phyloP scores from a whole-genome alignment of 2,329 filamentous ascomycete species.

The Botrytis elliptica region DNA sequence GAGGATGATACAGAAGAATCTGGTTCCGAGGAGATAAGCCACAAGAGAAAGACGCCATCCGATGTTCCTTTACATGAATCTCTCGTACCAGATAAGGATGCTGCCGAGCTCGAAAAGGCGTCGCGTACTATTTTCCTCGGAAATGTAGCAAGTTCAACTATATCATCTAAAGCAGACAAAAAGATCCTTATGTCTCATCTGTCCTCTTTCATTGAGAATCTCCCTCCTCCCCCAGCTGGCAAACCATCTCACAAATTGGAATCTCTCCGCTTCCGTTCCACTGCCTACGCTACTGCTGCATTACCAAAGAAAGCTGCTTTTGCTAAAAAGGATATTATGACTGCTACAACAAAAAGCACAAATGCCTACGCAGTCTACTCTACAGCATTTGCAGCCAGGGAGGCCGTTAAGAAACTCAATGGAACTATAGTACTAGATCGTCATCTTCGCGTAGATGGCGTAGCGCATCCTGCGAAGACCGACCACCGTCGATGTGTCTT shows the following conservation, averaged over 20 bases:
- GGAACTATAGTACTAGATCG: constrained; percentile 80
- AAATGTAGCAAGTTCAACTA: constrained; percentile 81
- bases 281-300: constrained; percentile 72
- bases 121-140: constrained; percentile 87
- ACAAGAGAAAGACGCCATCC: constrained; percentile 44
- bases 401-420: constrained; percentile 76
- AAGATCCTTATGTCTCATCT: constrained; percentile 76
- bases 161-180: constrained; percentile 78
- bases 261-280: constrained; percentile 91
- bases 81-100: constrained; percentile 52
- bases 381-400: constrained; percentile 69
- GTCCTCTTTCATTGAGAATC: constrained; percentile 65
- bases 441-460: constrained; percentile 85
- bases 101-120: constrained; percentile 75
- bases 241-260: constrained; percentile 70
- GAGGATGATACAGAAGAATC: constrained; percentile 34
- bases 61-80: constrained; percentile 54
- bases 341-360: constrained; percentile 84
- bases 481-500: constrained; percentile 93
- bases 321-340: constrained; percentile 87
- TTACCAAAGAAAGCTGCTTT: constrained; percentile 94
- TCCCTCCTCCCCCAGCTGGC: constrained; percentile 46
- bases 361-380: constrained; percentile 94
- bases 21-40: constrained; percentile 26
- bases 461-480: constrained; percentile 79